Conservation (phyloP, 1,284 basidiomycete species). For the Cutaneotrichosporon mucoides region DNA sequence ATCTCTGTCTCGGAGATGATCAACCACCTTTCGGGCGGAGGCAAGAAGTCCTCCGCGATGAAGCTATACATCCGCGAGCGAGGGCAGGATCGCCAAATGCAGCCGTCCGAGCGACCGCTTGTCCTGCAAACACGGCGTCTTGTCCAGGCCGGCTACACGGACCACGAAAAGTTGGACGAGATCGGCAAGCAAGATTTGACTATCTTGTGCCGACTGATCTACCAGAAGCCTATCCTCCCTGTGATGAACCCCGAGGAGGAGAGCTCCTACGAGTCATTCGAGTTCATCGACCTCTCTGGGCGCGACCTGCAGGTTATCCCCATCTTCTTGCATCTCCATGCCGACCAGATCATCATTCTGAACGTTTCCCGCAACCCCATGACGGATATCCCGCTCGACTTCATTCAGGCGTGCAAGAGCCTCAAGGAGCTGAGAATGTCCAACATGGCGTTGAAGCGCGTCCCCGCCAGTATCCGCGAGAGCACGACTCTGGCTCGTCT, state of each 20-base stretch:
- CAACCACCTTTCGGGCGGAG: conserved; percentile 52
- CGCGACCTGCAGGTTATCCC: conserved; percentile 86
- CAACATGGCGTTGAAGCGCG: conserved; percentile 92
- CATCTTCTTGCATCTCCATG: conserved; percentile 79
- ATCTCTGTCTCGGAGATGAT: conserved; percentile 70
- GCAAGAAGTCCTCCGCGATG: conserved; percentile 57
- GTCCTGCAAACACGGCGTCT: conserved; percentile 78
- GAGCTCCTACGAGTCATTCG: conserved; percentile 67
- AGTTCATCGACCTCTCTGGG: conserved; percentile 78
- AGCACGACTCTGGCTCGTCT: conserved; percentile 73
- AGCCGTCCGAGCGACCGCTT: conserved; percentile 76
- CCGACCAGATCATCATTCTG: conserved; percentile 78
- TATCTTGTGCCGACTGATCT: conserved; percentile 86
- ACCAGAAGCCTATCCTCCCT: conserved; percentile 50
- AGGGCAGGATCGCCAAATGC: conserved; percentile 76
- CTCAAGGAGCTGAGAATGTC: conserved; percentile 82
- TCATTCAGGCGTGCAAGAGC: conserved; percentile 81
- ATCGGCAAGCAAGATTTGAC: conserved; percentile 77
- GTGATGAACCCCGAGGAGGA: conserved; percentile 66
- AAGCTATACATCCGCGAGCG: conserved; percentile 77
- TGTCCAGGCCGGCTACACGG: conserved; percentile 86
- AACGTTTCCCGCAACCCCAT: conserved; percentile 93
- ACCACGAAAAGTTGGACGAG: conserved; percentile 72
- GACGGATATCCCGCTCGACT: conserved; percentile 93
- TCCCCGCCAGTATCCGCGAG: conserved; percentile 78